These are phyloP conservation scores for Magnaporthiopsis rhizophila DNA, from an alignment of 2,329 filamentous ascomycete genomes.

Conservation along the genomic window DNA sequence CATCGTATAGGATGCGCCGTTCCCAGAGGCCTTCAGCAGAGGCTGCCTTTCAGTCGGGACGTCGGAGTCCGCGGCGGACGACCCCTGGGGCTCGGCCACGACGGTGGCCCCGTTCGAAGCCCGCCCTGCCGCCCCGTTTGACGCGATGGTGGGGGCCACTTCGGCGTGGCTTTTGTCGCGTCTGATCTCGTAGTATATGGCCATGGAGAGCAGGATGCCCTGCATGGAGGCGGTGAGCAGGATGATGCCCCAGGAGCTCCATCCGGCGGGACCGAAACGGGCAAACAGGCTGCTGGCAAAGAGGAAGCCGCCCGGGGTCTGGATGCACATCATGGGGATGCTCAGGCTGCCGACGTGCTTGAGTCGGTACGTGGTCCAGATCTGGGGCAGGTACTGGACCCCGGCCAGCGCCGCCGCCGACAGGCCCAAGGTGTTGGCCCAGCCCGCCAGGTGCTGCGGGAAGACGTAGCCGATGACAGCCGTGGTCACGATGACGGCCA, in stretches of 20 bases:
- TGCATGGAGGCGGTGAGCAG: constrained; percentile 81
- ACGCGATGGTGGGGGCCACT: not conserved
- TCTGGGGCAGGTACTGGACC: constrained; percentile 92
- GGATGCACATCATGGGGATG: constrained; percentile 97
- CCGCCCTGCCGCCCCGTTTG: not conserved
- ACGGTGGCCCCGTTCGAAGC: not conserved
- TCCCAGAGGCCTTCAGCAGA: constrained; percentile 40
- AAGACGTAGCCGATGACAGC: constrained; percentile 57
- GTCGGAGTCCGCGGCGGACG: constrained; percentile 30
- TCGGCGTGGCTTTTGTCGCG: not conserved
- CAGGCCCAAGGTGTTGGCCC: constrained; percentile 81
- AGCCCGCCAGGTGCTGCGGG: constrained; percentile 58
- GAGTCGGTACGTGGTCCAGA: constrained; percentile 80
- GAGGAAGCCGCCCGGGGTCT: constrained; percentile 85
- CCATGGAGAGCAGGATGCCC: constrained; percentile 72
- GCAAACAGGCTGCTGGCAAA: constrained; percentile 80
- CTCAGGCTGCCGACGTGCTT: constrained; percentile 86
- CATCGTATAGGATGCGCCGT: constrained; percentile 30
- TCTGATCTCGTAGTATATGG: constrained; percentile 61
- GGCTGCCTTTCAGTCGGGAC: constrained; percentile 43
- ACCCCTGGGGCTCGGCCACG: too few relatives aligned
- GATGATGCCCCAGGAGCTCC: constrained; percentile 94
- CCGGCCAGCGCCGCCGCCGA: constrained; percentile 70
- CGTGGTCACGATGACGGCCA: constrained; percentile 62
- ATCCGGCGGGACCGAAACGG: constrained; percentile 72